Conservation (phyloP, 192 early-diverging fungal species). For the Gonapodya prolifera region DNA sequence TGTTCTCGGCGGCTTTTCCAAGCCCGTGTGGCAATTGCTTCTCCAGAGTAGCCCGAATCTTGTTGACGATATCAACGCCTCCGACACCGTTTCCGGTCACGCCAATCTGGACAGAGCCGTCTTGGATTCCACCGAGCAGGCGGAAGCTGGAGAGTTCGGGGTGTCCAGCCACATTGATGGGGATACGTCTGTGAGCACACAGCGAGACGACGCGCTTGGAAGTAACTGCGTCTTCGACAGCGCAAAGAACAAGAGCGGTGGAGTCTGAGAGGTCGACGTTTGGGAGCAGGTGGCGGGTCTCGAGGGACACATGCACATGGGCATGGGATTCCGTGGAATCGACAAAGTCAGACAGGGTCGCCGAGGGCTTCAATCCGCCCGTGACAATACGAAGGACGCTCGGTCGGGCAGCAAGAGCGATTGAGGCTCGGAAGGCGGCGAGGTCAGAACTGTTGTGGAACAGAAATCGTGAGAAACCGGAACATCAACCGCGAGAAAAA, state of each 20-base stretch:
- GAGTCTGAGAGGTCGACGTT: conserved; percentile 18
- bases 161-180: conserved; percentile 86
- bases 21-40: not conserved
- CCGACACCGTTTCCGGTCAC: conserved; percentile 27
- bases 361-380: conserved; percentile 26
- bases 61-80: not conserved
- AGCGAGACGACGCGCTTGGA: conserved; percentile 37
- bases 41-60: not conserved
- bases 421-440: not conserved
- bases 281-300: conserved; percentile 6
- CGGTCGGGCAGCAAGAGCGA: not conserved
- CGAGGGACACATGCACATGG: conserved; percentile 18
- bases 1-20: not conserved
- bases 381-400: not conserved
- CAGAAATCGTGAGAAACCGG: not conserved
- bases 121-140: conserved; percentile 75
- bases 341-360: conserved; percentile 23
- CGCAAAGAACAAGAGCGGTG: conserved; percentile 36
- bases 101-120: conserved; percentile 76
- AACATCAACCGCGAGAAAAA: not conserved
- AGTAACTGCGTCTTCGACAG: conserved; percentile 35
- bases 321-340: conserved; percentile 6
- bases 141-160: conserved; percentile 86
- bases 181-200: conserved; percentile 54
- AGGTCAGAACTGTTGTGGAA: not conserved